Percentiles rank a stretch among this genome's conserved stretches.
Evolutionary conservation across 192 early-diverging fungal genomes (phyloP).

Genomic region (Entomortierella chlamydospora): DNA sequence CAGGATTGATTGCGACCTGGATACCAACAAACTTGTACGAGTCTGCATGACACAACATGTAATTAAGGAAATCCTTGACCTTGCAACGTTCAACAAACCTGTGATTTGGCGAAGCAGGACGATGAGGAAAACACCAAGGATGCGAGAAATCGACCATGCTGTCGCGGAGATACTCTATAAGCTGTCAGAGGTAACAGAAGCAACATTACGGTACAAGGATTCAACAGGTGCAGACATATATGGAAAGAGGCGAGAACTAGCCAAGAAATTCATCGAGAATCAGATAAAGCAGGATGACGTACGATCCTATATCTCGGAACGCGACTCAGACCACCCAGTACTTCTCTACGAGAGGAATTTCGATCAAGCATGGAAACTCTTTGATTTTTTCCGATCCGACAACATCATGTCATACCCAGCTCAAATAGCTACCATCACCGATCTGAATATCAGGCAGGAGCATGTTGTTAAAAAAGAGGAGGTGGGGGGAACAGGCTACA

Average conservation of each 20-base stretch:
- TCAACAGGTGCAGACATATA: background rate
- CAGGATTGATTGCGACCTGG: background rate
- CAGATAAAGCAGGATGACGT: background rate
- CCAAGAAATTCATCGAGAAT: background rate
- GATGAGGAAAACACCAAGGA: background rate
- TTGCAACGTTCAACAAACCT: background rate
- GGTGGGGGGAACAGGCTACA: background rate
- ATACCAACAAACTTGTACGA: background rate
- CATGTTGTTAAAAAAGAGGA: background rate
- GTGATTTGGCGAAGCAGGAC: background rate
- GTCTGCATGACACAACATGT: background rate
- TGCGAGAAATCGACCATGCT: background rate
- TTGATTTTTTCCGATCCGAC: background rate
- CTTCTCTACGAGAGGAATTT: background rate
- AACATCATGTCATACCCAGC: background rate
- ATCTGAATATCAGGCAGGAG: background rate
- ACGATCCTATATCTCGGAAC: background rate
- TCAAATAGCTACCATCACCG: background rate
- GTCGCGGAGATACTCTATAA: background rate
- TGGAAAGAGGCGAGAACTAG: background rate
- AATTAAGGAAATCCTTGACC: background rate
- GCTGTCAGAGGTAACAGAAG: background rate
- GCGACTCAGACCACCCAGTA: background rate
- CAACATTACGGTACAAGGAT: background rate
- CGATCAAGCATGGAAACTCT: conserved; percentile 1